A percentile compares a stretch with the other conserved stretches of the same genome.
Evolutionary conservation across 2,329 filamentous ascomycete genomes (phyloP).

Genomic region (Apiospora pterosperma): DNA sequence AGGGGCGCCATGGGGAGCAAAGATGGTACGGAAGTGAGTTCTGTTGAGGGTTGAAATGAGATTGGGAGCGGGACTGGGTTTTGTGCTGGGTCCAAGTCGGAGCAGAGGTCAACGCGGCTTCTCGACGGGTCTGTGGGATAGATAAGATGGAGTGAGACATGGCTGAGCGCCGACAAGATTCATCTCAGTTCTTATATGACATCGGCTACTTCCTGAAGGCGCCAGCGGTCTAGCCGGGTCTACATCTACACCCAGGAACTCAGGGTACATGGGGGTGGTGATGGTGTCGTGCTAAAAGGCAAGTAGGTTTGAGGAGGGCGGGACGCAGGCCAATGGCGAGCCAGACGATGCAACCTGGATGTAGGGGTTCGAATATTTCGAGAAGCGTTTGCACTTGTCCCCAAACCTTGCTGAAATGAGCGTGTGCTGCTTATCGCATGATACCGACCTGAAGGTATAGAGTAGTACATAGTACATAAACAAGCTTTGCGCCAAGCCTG

Average conservation of each 20-base stretch:
- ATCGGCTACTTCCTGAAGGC: neutral
- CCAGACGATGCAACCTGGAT: too few species aligned
- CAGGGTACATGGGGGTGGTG: neutral
- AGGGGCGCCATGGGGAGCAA: conserved; percentile 33
- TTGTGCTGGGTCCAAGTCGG: neutral
- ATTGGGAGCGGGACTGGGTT: neutral
- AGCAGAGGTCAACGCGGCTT: neutral
- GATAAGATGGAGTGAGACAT: neutral
- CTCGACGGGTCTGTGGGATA: neutral
- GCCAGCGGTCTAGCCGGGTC: neutral
- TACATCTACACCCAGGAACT: too few species aligned
- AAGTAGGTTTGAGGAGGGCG: neutral
- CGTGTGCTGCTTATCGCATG: neutral
- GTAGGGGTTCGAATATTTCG: neutral
- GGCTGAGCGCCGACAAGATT: neutral
- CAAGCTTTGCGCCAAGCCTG: too few species aligned
- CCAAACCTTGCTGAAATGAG: neutral
- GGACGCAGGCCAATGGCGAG: neutral
- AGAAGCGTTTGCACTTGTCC: neutral
- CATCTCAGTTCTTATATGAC: neutral
- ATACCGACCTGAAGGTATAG: too few species aligned
- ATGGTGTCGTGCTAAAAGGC: neutral
- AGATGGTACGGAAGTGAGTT: neutral
- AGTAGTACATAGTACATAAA: too few species aligned
- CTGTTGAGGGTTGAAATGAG: neutral